Percentiles rank a stretch among this genome's conserved stretches.
Evolutionary conservation across 208 protist genomes (phyloP).

Genomic region (Leishmania martiniquensis): DNA sequence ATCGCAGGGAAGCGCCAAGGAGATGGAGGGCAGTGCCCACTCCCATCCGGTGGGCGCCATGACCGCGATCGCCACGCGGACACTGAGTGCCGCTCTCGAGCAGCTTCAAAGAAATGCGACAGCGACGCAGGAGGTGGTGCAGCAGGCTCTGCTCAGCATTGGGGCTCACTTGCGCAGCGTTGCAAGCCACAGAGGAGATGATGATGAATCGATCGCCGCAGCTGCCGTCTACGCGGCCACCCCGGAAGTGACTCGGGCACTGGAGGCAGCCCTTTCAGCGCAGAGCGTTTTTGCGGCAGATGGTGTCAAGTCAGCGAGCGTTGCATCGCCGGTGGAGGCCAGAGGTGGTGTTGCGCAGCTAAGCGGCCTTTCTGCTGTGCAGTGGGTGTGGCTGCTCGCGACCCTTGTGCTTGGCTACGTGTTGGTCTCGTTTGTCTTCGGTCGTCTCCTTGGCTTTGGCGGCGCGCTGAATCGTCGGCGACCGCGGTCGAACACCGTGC

Average conservation of each 20-base stretch:
- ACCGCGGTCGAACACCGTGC: slow-evolving; percentile 31
- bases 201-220: background rate
- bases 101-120: slow-evolving; percentile 9
- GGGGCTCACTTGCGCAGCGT: background rate
- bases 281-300: background rate
- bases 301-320: background rate
- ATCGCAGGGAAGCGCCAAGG: background rate
- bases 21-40: background rate
- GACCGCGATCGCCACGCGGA: background rate
- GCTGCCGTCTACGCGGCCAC: slow-evolving; percentile 12
- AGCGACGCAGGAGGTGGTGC: slow-evolving; percentile 13
- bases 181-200: too few species aligned
- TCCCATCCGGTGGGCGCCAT: background rate
- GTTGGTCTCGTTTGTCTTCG: slow-evolving; percentile 15
- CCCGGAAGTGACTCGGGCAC: slow-evolving; percentile 23
- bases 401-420: slow-evolving; percentile 26
- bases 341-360: background rate
- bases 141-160: slow-evolving; percentile 6
- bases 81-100: background rate
- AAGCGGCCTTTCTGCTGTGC: background rate
- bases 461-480: slow-evolving; percentile 9
- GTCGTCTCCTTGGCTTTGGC: slow-evolving; percentile 15
- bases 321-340: background rate
- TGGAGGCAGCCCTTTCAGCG: slow-evolving; percentile 9
- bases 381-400: slow-evolving; percentile 24